Conservation (phyloP, 345 rosid species). For the Melastoma malabathricum region DNA sequence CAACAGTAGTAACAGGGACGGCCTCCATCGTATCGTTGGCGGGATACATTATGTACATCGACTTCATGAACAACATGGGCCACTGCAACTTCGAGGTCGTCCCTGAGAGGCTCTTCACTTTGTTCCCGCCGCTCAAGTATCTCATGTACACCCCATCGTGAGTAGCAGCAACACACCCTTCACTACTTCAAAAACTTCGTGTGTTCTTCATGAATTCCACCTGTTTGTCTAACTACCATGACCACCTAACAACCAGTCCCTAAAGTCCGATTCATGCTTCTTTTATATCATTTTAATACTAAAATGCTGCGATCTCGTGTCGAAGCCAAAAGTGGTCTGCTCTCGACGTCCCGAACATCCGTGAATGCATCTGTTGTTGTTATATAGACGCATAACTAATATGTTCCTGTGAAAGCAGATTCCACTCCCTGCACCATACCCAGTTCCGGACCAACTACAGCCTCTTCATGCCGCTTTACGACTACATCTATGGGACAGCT, state of each 20-base stretch:
- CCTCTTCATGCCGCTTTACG: slow-evolving; percentile 59
- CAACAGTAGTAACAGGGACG: slow-evolving; percentile 4
- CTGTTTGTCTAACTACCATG: too few relatives aligned
- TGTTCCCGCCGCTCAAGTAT: slow-evolving; percentile 38
- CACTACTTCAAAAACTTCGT: too few relatives aligned
- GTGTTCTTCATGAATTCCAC: too few relatives aligned
- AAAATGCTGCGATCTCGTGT: too few relatives aligned
- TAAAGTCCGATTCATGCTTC: too few relatives aligned
- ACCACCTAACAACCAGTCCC: too few relatives aligned
- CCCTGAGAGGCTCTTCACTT: slow-evolving; percentile 26
- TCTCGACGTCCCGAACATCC: too few relatives aligned
- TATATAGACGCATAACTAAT: too few relatives aligned
- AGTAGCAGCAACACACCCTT: slow-evolving; percentile 6
- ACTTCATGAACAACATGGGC: slow-evolving; percentile 39
- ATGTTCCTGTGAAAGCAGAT: slow-evolving; percentile 17
- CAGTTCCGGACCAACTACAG: slow-evolving; percentile 50
- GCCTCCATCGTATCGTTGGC: slow-evolving; percentile 7
- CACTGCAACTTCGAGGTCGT: slow-evolving; percentile 51
- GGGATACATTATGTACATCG: slow-evolving; percentile 22
- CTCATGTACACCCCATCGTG: slow-evolving; percentile 50
- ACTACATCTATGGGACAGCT: slow-evolving; percentile 34
- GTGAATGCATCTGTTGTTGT: too few relatives aligned
- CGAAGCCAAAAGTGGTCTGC: too few relatives aligned
- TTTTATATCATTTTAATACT: too few relatives aligned
- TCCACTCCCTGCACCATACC: slow-evolving; percentile 54